These are phyloP conservation scores for Parathielavia hyrcaniae DNA, from an alignment of 495 filamentous ascomycete species.

Conservation along the genomic window DNA sequence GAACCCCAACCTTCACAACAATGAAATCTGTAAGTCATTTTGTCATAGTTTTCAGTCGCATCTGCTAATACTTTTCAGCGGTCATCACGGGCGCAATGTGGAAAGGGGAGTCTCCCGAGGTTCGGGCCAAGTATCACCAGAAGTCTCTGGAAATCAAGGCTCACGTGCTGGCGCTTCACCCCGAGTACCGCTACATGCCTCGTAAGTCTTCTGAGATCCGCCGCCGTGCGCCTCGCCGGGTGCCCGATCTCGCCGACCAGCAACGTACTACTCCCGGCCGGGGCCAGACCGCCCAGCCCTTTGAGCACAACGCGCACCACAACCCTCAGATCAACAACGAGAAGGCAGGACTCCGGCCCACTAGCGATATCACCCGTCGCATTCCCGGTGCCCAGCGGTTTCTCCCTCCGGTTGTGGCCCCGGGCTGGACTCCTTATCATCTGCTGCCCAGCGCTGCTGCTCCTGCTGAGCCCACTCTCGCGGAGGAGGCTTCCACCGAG, in stretches of 20 bases:
- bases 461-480: neutral
- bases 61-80: slow-evolving; percentile 17
- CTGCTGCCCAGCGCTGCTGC: neutral
- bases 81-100: slow-evolving; percentile 24
- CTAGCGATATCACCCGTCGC: slow-evolving; percentile 8
- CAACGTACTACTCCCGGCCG: neutral
- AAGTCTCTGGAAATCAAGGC: slow-evolving; percentile 18
- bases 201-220: slow-evolving; percentile 19
- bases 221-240: slow-evolving; percentile 11
- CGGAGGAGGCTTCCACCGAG: neutral
- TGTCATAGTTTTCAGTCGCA: neutral
- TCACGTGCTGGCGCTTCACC: slow-evolving; percentile 10
- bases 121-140: slow-evolving; percentile 18
- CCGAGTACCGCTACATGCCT: slow-evolving; percentile 19
- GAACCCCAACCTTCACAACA: slow-evolving; percentile 22
- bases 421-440: slow-evolving; percentile 14
- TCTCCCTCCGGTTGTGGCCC: slow-evolving; percentile 5
- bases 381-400: slow-evolving; percentile 10
- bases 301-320: slow-evolving; percentile 4
- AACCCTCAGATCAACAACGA: neutral
- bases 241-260: neutral
- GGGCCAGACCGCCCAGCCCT: neutral
- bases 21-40: slow-evolving; percentile 24
- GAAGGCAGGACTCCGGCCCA: slow-evolving; percentile 1
- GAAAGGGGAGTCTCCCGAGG: slow-evolving; percentile 19